phyloP scores from a whole-genome alignment of 352 stramenopile species.

The Phytophthora citricola region DNA sequence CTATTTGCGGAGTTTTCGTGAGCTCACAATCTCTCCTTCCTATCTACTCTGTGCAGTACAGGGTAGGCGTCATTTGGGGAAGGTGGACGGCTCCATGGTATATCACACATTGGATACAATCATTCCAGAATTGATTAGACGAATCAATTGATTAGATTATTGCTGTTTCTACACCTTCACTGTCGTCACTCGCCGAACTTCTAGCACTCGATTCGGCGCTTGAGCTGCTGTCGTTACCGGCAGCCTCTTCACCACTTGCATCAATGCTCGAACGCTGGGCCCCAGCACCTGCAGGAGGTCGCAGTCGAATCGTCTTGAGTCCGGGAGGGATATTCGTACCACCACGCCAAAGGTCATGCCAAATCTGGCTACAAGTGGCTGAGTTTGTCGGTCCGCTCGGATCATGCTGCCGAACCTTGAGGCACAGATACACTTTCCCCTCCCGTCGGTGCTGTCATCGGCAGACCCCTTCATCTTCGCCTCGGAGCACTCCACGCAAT shows the following conservation, averaged over 20 bases:
- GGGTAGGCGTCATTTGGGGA: background rate
- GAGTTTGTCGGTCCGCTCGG: background rate
- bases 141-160: background rate
- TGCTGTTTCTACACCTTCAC: background rate
- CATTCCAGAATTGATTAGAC: background rate
- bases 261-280: background rate
- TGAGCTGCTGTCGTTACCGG: background rate
- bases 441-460: background rate
- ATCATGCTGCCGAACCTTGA: conserved; percentile 6
- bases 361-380: conserved; percentile 8
- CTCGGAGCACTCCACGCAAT: conserved; percentile 5
- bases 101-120: background rate
- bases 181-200: background rate
- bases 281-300: background rate
- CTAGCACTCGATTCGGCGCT: background rate
- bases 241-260: background rate
- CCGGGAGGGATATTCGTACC: background rate
- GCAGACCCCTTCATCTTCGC: background rate
- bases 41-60: conserved; percentile 12
- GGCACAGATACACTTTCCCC: background rate
- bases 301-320: conserved; percentile 1
- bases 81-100: background rate
- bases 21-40: background rate
- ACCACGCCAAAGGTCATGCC: background rate
- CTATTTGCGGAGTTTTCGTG: conserved; percentile 17